Evolutionary conservation across 345 rosid species (phyloP).

Genomic region (Populus davidiana): DNA sequence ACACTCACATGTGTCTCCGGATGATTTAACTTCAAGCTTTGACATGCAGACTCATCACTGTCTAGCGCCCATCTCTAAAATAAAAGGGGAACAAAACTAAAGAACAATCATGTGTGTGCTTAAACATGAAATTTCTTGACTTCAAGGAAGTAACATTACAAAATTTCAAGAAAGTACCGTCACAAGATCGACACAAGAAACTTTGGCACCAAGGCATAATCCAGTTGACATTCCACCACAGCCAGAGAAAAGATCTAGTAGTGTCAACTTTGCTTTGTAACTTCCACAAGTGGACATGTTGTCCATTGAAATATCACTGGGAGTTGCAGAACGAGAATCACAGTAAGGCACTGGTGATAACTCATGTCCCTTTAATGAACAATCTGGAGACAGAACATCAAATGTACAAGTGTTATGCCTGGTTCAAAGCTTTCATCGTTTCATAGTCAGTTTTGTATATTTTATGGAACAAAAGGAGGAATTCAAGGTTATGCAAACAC

Average conservation of each 20-base stretch:
- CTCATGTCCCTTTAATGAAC: constrained; percentile 26
- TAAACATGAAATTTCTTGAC: constrained; percentile 7
- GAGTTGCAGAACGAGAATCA: constrained; percentile 19
- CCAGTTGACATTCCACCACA: constrained; percentile 99
- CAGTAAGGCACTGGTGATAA: constrained; percentile 19
- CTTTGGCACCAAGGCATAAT: constrained; percentile 80
- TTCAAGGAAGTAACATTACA: constrained; percentile 3
- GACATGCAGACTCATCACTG: constrained; percentile 59
- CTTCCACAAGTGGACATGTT: constrained; percentile 28
- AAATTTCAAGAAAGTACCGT: constrained; percentile 54
- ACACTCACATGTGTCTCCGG: constrained; percentile 64
- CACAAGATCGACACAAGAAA: constrained; percentile 58
- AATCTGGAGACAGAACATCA: constrained; percentile 34
- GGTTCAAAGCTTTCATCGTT: neutral
- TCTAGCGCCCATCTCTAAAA: constrained; percentile 91
- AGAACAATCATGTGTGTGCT: constrained; percentile 8
- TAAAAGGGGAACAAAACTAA: constrained; percentile 17
- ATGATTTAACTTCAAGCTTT: constrained; percentile 85
- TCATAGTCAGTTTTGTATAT: neutral
- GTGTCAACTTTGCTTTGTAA: constrained; percentile 41
- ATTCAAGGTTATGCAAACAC: neutral
- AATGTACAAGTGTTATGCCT: neutral
- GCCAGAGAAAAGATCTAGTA: constrained; percentile 87
- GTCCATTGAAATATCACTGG: constrained; percentile 19
- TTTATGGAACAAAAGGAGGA: neutral